These are phyloP conservation scores for Emergomyces africanus DNA, from an alignment of 2,329 filamentous ascomycete species.

Conservation along the genomic window DNA sequence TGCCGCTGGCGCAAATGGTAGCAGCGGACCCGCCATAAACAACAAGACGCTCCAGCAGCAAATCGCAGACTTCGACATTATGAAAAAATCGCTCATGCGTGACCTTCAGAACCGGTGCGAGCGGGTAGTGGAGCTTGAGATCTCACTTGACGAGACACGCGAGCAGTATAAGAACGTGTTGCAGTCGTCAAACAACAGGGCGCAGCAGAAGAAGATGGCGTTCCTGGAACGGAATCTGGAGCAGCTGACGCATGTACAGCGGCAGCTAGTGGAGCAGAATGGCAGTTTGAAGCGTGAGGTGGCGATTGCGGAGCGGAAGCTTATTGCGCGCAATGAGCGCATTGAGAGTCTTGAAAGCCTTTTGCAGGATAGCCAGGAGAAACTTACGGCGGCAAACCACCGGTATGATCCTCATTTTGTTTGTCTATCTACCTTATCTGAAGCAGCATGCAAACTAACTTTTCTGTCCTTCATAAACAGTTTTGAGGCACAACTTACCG, in stretches of 20 bases:
- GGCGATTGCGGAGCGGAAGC: constrained; percentile 92
- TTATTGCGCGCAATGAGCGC: constrained; percentile 91
- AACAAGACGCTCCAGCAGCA: constrained; percentile 95
- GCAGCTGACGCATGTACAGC: constrained; percentile 92
- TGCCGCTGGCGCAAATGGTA: constrained; percentile 45
- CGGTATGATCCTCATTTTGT: constrained; percentile 49
- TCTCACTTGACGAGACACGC: constrained; percentile 89
- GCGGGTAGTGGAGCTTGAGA: constrained; percentile 94
- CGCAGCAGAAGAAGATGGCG: constrained; percentile 99
- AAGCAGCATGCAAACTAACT: constrained; percentile 5
- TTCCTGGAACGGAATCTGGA: constrained; percentile 97
- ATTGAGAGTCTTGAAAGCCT: constrained; percentile 88
- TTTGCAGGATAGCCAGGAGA: constrained; percentile 95
- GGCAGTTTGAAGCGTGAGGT: constrained; percentile 97
- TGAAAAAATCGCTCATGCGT: constrained; percentile 99
- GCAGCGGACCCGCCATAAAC: constrained; percentile 46
- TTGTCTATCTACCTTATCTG: background rate
- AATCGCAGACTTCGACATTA: constrained; percentile 95
- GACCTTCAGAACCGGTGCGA: constrained; percentile 98
- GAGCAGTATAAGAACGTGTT: constrained; percentile 99
- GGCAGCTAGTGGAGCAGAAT: constrained; percentile 97
- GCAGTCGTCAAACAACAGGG: constrained; percentile 90
- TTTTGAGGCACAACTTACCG: constrained; percentile 92
- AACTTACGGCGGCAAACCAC: constrained; percentile 92
- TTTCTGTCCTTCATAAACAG: constrained; percentile 37